Conservation (phyloP, 208 protist species). For the Acanthamoeba sp. region DNA sequence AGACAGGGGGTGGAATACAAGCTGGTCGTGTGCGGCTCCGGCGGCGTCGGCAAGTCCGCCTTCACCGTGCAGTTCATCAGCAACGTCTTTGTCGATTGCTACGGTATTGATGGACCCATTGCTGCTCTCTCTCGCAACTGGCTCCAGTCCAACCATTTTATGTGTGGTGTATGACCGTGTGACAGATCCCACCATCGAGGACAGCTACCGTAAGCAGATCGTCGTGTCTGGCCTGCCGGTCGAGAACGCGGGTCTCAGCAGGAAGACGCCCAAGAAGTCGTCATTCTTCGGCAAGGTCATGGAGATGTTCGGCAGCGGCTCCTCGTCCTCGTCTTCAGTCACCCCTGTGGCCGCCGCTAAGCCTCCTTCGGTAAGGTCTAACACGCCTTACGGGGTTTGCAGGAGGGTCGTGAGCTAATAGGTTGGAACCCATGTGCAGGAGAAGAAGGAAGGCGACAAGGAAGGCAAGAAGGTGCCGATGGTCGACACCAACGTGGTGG, state of each 20-base stretch:
- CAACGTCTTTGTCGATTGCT: not conserved
- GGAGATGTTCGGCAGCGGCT: not conserved
- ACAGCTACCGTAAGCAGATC: slow-evolving; percentile 44
- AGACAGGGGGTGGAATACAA: slow-evolving; percentile 1
- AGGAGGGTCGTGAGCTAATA: not conserved
- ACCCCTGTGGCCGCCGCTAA: not conserved
- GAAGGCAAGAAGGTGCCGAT: slow-evolving; percentile 7
- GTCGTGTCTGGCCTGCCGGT: slow-evolving; percentile 27
- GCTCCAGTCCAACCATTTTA: not conserved
- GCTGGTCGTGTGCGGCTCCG: slow-evolving; percentile 25
- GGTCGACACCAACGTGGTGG: slow-evolving; percentile 36
- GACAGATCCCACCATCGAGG: slow-evolving; percentile 46
- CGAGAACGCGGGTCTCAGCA: not conserved
- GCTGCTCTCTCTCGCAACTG: too few relatives aligned
- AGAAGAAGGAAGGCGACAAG: not conserved
- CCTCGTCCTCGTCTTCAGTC: not conserved
- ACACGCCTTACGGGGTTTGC: too few relatives aligned
- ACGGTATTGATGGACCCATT: too few relatives aligned
- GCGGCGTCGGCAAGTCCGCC: slow-evolving; percentile 37
- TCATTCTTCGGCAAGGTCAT: slow-evolving; percentile 18
- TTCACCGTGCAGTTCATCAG: slow-evolving; percentile 28
- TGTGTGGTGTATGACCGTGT: too few relatives aligned
- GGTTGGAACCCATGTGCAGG: not conserved
- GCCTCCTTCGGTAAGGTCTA: too few relatives aligned
- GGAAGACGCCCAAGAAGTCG: not conserved